Percentiles rank a stretch among this genome's conserved stretches.
Evolutionary conservation across 2,329 filamentous ascomycete genomes (phyloP).

Genomic region (Bipolaris gigantea): DNA sequence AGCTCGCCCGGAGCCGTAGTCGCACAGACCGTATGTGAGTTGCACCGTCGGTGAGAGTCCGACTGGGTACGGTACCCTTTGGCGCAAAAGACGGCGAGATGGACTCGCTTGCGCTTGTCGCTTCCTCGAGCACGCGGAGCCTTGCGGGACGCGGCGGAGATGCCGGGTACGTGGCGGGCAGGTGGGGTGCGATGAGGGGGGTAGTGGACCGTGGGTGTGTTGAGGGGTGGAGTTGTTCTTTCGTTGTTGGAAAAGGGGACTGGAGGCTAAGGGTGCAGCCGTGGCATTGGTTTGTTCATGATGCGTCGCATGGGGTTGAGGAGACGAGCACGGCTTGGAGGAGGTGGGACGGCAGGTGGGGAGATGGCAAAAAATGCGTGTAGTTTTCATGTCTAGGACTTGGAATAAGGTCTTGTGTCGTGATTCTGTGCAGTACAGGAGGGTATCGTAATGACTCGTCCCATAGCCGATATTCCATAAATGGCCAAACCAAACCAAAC

Average conservation of each 20-base stretch:
- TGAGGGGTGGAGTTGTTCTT: too few relatives aligned
- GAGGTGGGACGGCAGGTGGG: too few relatives aligned
- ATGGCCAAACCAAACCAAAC: constrained; percentile 31
- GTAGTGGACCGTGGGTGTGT: too few relatives aligned
- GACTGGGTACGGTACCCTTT: background rate
- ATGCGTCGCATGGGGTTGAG: too few relatives aligned
- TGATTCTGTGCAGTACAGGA: constrained; percentile 10
- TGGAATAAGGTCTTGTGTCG: background rate
- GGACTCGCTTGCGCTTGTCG: background rate
- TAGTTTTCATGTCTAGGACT: background rate
- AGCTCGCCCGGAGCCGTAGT: background rate
- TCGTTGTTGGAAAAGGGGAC: too few relatives aligned
- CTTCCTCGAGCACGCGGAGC: background rate
- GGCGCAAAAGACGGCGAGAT: background rate
- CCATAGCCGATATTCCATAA: constrained; percentile 13
- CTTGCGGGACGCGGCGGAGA: background rate
- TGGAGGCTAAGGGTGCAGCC: too few relatives aligned
- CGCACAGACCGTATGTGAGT: background rate
- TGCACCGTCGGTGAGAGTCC: background rate
- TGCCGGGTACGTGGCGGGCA: background rate
- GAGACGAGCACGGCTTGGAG: too few relatives aligned
- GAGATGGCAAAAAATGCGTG: background rate
- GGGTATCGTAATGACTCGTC: constrained; percentile 38
- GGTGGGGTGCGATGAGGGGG: too few relatives aligned
- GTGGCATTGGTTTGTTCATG: too few relatives aligned